phyloP scores from a whole-genome alignment of 1,139 yeast genomes.

The Ogataea hybrid region DNA sequence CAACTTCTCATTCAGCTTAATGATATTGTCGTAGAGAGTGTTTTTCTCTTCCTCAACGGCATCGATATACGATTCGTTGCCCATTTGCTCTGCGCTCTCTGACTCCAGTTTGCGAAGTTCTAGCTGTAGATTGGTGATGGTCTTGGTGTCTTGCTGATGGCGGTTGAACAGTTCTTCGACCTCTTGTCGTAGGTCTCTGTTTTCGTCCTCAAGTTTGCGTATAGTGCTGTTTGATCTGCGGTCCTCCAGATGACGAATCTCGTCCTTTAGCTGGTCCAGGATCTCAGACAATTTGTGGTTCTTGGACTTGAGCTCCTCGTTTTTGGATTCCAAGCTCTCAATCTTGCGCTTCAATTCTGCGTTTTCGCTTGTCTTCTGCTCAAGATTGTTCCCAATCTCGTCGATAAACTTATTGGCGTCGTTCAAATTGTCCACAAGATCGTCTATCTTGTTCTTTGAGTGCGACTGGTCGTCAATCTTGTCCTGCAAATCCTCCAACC shows the following conservation, averaged over 20 bases:
- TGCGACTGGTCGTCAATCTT: slow-evolving; percentile 4
- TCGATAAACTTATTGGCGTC: slow-evolving; percentile 15
- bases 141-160: slow-evolving; percentile 4
- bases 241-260: slow-evolving; percentile 3
- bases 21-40: slow-evolving; percentile 19
- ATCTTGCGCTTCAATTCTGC: slow-evolving; percentile 8
- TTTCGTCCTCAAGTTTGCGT: slow-evolving; percentile 5
- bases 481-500: slow-evolving; percentile 9
- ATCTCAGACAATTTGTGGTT: slow-evolving; percentile 4
- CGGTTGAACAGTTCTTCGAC: slow-evolving; percentile 6
- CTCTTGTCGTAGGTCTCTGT: slow-evolving; percentile 7
- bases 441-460: slow-evolving; percentile 9
- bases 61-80: slow-evolving; percentile 16
- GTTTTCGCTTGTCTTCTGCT: slow-evolving; percentile 13
- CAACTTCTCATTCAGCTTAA: slow-evolving; percentile 16
- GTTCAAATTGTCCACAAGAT: slow-evolving; percentile 10
- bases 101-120: slow-evolving; percentile 11
- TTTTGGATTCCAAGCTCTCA: slow-evolving; percentile 3
- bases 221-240: not conserved
- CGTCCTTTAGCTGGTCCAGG: slow-evolving; percentile 4
- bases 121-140: slow-evolving; percentile 10
- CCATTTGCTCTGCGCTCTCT: slow-evolving; percentile 2
- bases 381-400: slow-evolving; percentile 12
- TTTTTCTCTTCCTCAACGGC: slow-evolving; percentile 22
- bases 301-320: slow-evolving; percentile 6